Percentiles rank a stretch among this genome's conserved stretches.
Evolutionary conservation across 495 filamentous ascomycete species (phyloP).

Genomic region (Cercophora sp.): DNA sequence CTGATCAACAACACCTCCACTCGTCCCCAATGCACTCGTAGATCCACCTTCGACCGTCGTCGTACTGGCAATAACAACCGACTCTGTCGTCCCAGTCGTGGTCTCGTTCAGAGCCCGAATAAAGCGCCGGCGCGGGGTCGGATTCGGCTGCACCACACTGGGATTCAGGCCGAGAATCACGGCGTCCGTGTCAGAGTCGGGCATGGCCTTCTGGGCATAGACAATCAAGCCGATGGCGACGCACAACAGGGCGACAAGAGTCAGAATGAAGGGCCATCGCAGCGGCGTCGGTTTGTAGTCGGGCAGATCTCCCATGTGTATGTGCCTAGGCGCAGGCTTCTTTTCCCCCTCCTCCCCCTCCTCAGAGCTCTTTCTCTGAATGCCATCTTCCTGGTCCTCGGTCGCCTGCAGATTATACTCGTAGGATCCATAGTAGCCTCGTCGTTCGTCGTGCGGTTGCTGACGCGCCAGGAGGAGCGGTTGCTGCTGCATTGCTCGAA

Average conservation of each 20-base stretch:
- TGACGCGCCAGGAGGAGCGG: constrained; percentile 3
- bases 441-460: constrained; percentile 10
- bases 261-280: constrained; percentile 30
- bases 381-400: constrained; percentile 21
- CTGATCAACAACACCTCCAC: too few relatives aligned
- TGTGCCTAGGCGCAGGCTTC: constrained; percentile 11
- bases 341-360: not conserved
- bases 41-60: too few relatives aligned
- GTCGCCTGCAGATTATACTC: constrained; percentile 27
- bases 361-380: too few relatives aligned
- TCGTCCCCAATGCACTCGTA: too few relatives aligned
- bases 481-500: constrained; percentile 28
- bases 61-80: too few relatives aligned
- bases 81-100: not conserved
- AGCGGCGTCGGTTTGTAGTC: constrained; percentile 33
- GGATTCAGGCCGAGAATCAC: constrained; percentile 18
- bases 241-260: constrained; percentile 21
- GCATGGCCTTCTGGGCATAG: constrained; percentile 28
- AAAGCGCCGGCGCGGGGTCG: constrained; percentile 1
- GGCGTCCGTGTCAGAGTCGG: constrained; percentile 26
- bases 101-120: constrained; percentile 2
- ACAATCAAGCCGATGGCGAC: constrained; percentile 26
- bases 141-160: not conserved
- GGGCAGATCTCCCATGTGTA: constrained; percentile 7
- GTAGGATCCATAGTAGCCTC: constrained; percentile 10